Conservation (phyloP, 768 basidiomycete species). For the Mycena rebaudengoi region DNA sequence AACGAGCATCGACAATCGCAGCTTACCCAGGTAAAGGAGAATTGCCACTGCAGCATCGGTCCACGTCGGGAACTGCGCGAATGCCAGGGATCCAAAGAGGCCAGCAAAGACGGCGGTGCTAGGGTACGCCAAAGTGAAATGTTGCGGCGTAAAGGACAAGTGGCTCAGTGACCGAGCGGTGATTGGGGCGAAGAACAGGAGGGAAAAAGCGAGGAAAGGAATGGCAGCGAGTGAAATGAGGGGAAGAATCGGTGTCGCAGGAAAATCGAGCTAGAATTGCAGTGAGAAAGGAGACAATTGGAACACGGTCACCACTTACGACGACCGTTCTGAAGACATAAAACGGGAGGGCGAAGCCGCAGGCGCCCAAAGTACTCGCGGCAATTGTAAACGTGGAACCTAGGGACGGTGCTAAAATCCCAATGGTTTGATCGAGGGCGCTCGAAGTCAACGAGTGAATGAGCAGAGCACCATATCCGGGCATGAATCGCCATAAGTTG, state of each 20-base stretch:
- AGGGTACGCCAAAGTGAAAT: conserved; percentile 68
- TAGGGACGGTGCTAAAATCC: conserved; percentile 64
- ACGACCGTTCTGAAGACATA: conserved; percentile 68
- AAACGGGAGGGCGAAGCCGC: conserved; percentile 68
- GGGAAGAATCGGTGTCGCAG: conserved; percentile 61
- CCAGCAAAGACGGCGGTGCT: conserved; percentile 55
- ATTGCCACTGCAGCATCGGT: conserved; percentile 65
- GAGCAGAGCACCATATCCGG: conserved; percentile 73
- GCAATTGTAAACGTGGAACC: conserved; percentile 65
- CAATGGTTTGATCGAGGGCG: conserved; percentile 69
- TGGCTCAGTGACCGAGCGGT: conserved; percentile 56
- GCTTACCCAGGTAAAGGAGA: conserved; percentile 77
- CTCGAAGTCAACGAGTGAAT: conserved; percentile 67
- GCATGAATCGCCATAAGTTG: conserved; percentile 54
- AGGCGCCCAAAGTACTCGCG: conserved; percentile 68
- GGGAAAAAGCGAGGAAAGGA: conserved; percentile 67
- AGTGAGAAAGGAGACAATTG: conserved; percentile 9
- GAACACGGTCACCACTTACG: conserved; percentile 46
- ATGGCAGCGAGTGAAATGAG: conserved; percentile 64
- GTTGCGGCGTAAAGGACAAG: conserved; percentile 60
- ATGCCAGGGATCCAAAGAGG: conserved; percentile 67
- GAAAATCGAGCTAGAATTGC: conserved; percentile 54
- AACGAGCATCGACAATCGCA: conserved; percentile 25
- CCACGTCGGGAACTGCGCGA: conserved; percentile 66
- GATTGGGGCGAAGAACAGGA: conserved; percentile 68